Evolutionary conservation across 257 asterid species (phyloP).

Genomic region (Scutellaria baicalensis): DNA sequence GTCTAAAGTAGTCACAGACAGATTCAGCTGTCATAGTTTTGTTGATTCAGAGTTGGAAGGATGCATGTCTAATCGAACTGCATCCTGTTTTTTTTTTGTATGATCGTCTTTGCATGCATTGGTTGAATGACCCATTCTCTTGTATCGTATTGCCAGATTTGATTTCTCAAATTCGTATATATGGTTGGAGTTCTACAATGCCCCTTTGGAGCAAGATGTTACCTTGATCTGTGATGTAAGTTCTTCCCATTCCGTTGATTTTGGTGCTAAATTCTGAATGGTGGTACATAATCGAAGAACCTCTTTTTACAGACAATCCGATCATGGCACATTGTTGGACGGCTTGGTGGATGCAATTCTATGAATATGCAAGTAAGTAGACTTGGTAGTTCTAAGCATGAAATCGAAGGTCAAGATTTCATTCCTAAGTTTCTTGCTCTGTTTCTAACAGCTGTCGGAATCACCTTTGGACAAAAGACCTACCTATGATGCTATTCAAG

Average conservation of each 20-base stretch:
- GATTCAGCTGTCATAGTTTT: not conserved
- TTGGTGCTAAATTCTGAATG: conserved; percentile 8
- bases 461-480: conserved; percentile 73
- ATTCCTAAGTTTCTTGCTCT: conserved; percentile 3
- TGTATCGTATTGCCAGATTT: conserved; percentile 43
- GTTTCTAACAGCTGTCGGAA: conserved; percentile 60
- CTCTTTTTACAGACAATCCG: conserved; percentile 57
- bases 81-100: not conserved
- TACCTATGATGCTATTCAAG: conserved; percentile 73
- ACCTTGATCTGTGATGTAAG: conserved; percentile 79
- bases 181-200: conserved; percentile 91
- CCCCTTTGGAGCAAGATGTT: conserved; percentile 73
- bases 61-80: not conserved
- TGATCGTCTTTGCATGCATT: not conserved
- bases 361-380: conserved; percentile 86
- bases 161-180: conserved; percentile 74
- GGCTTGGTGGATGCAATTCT: conserved; percentile 96
- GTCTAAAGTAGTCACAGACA: not conserved
- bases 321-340: conserved; percentile 94
- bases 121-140: conserved; percentile 1
- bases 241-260: conserved; percentile 11
- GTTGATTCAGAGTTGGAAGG: not conserved
- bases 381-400: not conserved
- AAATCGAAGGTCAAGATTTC: not conserved
- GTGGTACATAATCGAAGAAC: conserved; percentile 11